Evolutionary conservation across 139 green algal genomes (phyloP).

Genomic region (Tetraselmis chui): DNA sequence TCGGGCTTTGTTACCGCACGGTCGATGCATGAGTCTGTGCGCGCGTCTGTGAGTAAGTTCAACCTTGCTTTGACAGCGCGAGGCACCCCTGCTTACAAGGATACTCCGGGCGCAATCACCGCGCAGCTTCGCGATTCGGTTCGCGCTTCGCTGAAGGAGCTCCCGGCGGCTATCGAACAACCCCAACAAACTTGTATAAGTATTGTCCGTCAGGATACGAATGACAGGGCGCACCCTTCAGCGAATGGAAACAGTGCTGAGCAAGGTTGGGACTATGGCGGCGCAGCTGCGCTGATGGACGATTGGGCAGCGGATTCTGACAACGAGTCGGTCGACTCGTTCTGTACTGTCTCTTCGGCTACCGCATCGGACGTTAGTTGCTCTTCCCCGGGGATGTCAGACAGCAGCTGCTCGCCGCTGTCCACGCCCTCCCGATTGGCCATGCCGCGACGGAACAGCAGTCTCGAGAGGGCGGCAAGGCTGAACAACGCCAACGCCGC

Average conservation of each 20-base stretch:
- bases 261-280: neutral
- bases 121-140: neutral
- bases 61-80: neutral
- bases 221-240: too few relatives aligned
- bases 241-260: neutral
- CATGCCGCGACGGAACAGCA: neutral
- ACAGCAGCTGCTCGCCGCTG: neutral
- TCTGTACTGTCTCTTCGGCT: neutral
- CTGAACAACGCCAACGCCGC: neutral
- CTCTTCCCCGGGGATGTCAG: neutral
- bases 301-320: neutral
- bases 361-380: neutral
- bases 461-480: neutral
- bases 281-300: neutral
- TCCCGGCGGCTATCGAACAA: neutral
- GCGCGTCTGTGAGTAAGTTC: neutral
- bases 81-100: too few relatives aligned
- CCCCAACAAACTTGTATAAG: too few relatives aligned
- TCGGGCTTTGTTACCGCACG: neutral
- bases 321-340: neutral
- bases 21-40: neutral
- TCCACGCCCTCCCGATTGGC: neutral
- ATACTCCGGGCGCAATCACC: neutral
- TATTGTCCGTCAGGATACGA: too few relatives aligned
- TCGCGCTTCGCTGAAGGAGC: neutral